Evolutionary conservation across 306 rosid genomes (phyloP), one percentile per base, ranked within the genome.

Genomic region (Lathyrus tuberosus): DNA sequence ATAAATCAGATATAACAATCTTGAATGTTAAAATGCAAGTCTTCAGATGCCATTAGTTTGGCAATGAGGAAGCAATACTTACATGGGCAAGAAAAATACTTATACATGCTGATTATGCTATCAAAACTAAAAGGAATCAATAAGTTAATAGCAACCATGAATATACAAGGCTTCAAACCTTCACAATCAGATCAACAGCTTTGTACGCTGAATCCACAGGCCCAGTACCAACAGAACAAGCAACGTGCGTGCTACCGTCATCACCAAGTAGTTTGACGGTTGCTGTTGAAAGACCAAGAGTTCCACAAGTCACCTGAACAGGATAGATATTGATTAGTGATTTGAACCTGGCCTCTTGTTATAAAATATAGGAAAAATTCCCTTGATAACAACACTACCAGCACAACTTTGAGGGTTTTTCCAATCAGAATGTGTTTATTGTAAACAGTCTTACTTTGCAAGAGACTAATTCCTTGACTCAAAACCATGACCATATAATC

Each of bases 181-280:
- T 83, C 67, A 91, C 92, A 65, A 95, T 89, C 62, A 82, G 82
- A 87, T 95, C 86, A 54, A 91, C 62, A 61, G 99, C 96, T 84
- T 80, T 95, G 88, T 95, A 95, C 74, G 97, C 99, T 18, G 99
- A 86, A 86, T 95, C 99, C 71, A 95, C 97, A 6, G 99, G 99
- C 14, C 99, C 99, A 2, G 97, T 91, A 76, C 99, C 97, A 64
- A 89, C 78, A 16, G 97, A 78, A 79, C 99, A 95, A 67, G 95
- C 93, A 70, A 91, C 67, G 2, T 80, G 84, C 13, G 84, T 81
- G 53, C 15, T 72, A 79, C 95, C 96, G 78, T 84, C 83, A 48
- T 65, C 52, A 65, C 78, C 62, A 60, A 82, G 16, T 52, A 95
- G 90, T 83, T 91, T 95, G 49, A 95, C 91, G 2, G 99, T 95